These are phyloP conservation scores for Cryptosporidium felis DNA, from an alignment of 169 alveolate genomes.

Conservation along the genomic window DNA sequence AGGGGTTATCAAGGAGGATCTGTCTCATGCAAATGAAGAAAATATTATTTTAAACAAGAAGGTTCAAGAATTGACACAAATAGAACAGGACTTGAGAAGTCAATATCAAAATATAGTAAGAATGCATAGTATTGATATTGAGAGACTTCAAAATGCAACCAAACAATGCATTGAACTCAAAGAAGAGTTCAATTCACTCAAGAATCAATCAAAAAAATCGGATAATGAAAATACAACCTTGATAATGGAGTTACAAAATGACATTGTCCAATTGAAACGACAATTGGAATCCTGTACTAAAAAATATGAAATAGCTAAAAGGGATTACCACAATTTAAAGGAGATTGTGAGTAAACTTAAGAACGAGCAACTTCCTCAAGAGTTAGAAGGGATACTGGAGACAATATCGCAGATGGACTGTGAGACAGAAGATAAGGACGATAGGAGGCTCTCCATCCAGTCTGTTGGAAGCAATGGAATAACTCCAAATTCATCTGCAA, in stretches of 20 bases:
- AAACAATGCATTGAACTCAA: slow-evolving; percentile 27
- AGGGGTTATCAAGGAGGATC: not conserved
- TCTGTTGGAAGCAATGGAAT: not conserved
- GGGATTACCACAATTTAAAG: not conserved
- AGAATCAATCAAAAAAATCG: slow-evolving; percentile 11
- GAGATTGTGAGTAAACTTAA: slow-evolving; percentile 14
- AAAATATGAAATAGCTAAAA: slow-evolving; percentile 23
- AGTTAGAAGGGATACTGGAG: not conserved
- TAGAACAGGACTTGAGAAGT: slow-evolving; percentile 42
- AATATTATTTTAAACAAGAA: slow-evolving; percentile 14
- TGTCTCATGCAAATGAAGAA: not conserved
- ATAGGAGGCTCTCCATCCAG: not conserved
- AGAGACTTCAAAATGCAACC: slow-evolving; percentile 36
- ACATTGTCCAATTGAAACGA: slow-evolving; percentile 21
- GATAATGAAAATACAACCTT: slow-evolving; percentile 27
- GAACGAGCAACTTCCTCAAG: slow-evolving; percentile 1
- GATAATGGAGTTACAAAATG: slow-evolving; percentile 52
- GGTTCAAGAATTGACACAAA: slow-evolving; percentile 14
- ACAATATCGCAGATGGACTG: not conserved
- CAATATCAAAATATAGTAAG: slow-evolving; percentile 67
- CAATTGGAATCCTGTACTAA: slow-evolving; percentile 30
- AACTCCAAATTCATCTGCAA: slow-evolving; percentile 1
- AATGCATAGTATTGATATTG: slow-evolving; percentile 57
- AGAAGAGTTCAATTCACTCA: not conserved
- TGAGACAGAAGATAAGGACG: not conserved